Conservation (phyloP, 2,329 filamentous ascomycete species). For the Thelonectria discophora region DNA sequence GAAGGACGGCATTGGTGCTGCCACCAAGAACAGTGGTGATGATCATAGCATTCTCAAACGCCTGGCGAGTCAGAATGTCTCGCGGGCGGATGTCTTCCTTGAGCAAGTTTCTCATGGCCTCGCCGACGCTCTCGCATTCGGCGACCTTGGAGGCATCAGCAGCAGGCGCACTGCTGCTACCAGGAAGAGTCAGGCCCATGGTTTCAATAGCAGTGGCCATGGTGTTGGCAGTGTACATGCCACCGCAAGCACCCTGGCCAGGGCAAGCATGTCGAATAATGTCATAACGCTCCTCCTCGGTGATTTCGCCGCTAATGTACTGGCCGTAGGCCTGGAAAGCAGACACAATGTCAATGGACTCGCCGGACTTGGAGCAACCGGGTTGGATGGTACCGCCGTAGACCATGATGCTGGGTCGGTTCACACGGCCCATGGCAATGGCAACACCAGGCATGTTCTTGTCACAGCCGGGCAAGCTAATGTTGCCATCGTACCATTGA, state of each 20-base stretch:
- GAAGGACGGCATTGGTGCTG: slow-evolving; percentile 86
- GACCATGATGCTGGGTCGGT: slow-evolving; percentile 95
- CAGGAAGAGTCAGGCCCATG: slow-evolving; percentile 87
- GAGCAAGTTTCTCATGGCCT: slow-evolving; percentile 77
- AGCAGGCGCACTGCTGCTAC: slow-evolving; percentile 81
- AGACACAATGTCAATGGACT: slow-evolving; percentile 90
- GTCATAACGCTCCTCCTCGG: slow-evolving; percentile 89
- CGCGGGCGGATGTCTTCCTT: slow-evolving; percentile 79
- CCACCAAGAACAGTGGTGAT: slow-evolving; percentile 84
- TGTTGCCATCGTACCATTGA: slow-evolving; percentile 98
- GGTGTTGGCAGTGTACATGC: slow-evolving; percentile 95
- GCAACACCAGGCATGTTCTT: slow-evolving; percentile 98
- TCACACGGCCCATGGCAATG: slow-evolving; percentile 94
- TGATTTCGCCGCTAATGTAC: slow-evolving; percentile 90
- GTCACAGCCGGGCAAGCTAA: slow-evolving; percentile 96
- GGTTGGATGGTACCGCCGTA: slow-evolving; percentile 96
- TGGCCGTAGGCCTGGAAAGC: slow-evolving; percentile 98
- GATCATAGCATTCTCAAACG: slow-evolving; percentile 87
- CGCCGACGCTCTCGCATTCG: slow-evolving; percentile 77
- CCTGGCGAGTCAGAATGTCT: slow-evolving; percentile 81
- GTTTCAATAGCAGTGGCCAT: slow-evolving; percentile 93
- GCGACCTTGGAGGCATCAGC: slow-evolving; percentile 75
- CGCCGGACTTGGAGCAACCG: slow-evolving; percentile 80
- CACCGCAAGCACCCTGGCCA: slow-evolving; percentile 74
- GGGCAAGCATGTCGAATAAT: slow-evolving; percentile 90